Percentiles rank a stretch among this genome's conserved stretches.
Evolutionary conservation across 139 green algal genomes (phyloP).

Genomic region (Monoraphidium neglectum): DNA sequence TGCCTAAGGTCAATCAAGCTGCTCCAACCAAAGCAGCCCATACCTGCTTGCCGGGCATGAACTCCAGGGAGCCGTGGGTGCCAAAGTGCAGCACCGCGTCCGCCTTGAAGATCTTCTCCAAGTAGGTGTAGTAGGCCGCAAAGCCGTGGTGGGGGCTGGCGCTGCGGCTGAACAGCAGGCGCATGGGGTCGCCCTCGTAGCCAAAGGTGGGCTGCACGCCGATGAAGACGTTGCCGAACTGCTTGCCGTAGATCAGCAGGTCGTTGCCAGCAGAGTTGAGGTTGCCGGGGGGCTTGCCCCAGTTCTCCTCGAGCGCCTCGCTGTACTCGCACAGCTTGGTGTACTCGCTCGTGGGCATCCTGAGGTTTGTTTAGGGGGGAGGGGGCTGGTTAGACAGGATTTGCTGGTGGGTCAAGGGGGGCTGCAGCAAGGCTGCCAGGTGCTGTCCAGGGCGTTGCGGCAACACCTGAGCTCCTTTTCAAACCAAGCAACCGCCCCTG

Average conservation of each 20-base stretch:
- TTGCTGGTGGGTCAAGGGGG: no score
- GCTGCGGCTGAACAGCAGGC: slow-evolving; percentile 92
- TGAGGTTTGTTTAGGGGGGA: no score
- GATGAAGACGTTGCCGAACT: slow-evolving; percentile 94
- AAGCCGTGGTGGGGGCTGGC: slow-evolving; percentile 98
- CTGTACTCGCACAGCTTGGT: slow-evolving; percentile 76
- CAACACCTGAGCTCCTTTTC: no score
- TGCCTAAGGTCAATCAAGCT: no score
- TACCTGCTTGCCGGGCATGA: no score
- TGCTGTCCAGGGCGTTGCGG: no score
- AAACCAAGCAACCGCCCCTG: no score
- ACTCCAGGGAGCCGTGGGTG: slow-evolving; percentile 97
- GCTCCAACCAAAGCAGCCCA: no score
- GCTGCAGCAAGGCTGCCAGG: no score
- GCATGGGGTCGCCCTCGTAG: slow-evolving; percentile 98
- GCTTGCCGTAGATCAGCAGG: slow-evolving; percentile 67
- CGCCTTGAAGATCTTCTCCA: slow-evolving; percentile 72
- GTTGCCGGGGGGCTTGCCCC: slow-evolving; percentile 67
- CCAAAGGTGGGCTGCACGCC: slow-evolving; percentile 93
- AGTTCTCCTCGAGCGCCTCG: slow-evolving; percentile 88
- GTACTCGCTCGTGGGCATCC: no score
- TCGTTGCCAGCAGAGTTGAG: slow-evolving; percentile 35
- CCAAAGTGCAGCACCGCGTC: slow-evolving; percentile 96
- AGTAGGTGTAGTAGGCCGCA: slow-evolving; percentile 94
- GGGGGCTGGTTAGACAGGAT: no score